A percentile compares a stretch with the other conserved stretches of the same genome.
Conservation (phyloP, 305 asterid species). For the Vinca major region DNA sequence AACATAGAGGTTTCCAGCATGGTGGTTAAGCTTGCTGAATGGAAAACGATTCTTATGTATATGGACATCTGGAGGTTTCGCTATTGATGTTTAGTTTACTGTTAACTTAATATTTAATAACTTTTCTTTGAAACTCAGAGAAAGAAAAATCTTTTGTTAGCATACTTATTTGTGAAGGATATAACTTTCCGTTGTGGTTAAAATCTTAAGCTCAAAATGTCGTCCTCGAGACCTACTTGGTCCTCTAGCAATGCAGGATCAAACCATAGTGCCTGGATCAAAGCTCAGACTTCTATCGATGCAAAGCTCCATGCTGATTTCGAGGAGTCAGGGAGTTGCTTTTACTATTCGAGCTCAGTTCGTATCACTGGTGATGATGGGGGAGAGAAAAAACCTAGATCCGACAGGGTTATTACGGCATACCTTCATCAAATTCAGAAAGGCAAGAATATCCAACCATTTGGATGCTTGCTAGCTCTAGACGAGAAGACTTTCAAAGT, state of each 20-base stretch:
- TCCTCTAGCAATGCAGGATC: conserved; percentile 67
- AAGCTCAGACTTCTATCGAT: conserved; percentile 77
- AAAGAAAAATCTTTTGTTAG: not conserved
- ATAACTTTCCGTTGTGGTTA: not conserved
- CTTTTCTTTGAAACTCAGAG: not conserved
- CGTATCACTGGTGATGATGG: conserved; percentile 30
- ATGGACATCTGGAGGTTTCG: not conserved
- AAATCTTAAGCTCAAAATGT: too few species aligned
- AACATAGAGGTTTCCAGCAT: too few species aligned
- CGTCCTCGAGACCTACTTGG: too few species aligned
- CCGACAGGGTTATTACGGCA: conserved; percentile 67
- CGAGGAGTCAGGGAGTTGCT: conserved; percentile 77
- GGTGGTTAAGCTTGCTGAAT: too few species aligned
- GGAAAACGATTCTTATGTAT: not conserved
- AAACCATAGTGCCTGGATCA: conserved; percentile 65
- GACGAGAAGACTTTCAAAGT: conserved; percentile 75
- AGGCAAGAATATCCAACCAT: conserved; percentile 71
- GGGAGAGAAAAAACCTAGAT: conserved; percentile 31
- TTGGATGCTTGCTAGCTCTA: conserved; percentile 79
- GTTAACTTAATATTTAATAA: not conserved
- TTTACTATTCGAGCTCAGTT: conserved; percentile 74
- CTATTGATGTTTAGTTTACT: too few species aligned
- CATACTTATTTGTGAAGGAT: not conserved
- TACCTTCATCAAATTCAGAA: conserved; percentile 89
- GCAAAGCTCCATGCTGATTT: conserved; percentile 81